Percentiles rank a stretch among this genome's conserved stretches.
These are phyloP conservation scores for Ceratobasidium sp. DNA, from an alignment of 1,284 basidiomycete genomes.

Conservation along the genomic window DNA sequence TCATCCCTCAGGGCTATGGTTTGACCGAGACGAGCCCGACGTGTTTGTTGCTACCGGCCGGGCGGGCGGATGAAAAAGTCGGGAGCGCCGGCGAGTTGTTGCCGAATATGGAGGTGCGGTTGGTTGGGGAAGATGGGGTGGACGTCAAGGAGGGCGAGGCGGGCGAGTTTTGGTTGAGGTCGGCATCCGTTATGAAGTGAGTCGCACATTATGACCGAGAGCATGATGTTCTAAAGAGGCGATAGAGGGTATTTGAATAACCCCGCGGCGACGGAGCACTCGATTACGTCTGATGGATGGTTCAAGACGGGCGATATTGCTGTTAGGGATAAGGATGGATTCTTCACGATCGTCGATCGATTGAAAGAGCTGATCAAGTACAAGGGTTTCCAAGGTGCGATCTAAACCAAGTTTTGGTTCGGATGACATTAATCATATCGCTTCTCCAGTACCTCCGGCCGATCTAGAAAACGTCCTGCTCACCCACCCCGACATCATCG, in stretches of 20 bases:
- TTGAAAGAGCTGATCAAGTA: constrained; percentile 89
- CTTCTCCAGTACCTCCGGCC: constrained; percentile 75
- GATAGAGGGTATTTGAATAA: constrained; percentile 67
- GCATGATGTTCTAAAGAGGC: neutral
- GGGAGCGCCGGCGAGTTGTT: constrained; percentile 78
- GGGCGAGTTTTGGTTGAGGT: constrained; percentile 85
- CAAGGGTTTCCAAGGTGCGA: constrained; percentile 72
- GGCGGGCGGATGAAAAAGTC: constrained; percentile 55
- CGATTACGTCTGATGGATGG: constrained; percentile 79
- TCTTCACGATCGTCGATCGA: constrained; percentile 72
- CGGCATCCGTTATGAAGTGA: constrained; percentile 82
- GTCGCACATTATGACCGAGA: neutral
- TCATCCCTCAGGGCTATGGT: constrained; percentile 69
- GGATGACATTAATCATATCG: neutral
- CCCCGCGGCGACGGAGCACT: constrained; percentile 67
- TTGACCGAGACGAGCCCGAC: constrained; percentile 71
- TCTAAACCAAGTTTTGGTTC: neutral
- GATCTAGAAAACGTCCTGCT: constrained; percentile 81
- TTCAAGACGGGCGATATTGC: constrained; percentile 88
- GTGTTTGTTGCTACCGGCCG: constrained; percentile 16
- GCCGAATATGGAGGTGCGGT: constrained; percentile 79
- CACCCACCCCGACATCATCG: constrained; percentile 74
- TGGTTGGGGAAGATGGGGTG: constrained; percentile 70
- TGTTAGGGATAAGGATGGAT: constrained; percentile 70
- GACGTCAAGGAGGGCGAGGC: constrained; percentile 63